Percentiles rank a stretch among this genome's conserved stretches.
Conservation (phyloP, 805 yeast genomes). For the Blastobotrys robertii region DNA sequence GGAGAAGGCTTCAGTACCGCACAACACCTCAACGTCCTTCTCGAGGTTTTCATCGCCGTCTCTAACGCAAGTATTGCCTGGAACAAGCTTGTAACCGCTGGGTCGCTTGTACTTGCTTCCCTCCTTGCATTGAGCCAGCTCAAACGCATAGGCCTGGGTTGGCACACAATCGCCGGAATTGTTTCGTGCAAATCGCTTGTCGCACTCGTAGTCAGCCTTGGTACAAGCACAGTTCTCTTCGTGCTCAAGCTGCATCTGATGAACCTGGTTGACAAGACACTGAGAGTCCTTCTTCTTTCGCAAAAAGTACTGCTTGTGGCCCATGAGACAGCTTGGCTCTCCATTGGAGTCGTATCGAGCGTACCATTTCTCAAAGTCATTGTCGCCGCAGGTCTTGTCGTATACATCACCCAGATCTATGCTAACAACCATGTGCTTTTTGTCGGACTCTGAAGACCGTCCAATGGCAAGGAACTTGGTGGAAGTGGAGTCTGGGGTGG, state of each 20-base stretch:
- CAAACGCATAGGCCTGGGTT: slow-evolving; percentile 23
- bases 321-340: slow-evolving; percentile 48
- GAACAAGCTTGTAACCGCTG: slow-evolving; percentile 34
- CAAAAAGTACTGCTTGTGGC: slow-evolving; percentile 51
- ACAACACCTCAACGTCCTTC: slow-evolving; percentile 23
- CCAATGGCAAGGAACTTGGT: slow-evolving; percentile 47
- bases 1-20: slow-evolving; percentile 27
- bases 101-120: slow-evolving; percentile 26
- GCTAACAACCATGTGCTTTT: slow-evolving; percentile 42
- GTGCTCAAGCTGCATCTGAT: slow-evolving; percentile 29
- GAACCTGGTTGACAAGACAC: slow-evolving; percentile 44
- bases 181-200: slow-evolving; percentile 36
- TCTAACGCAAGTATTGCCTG: slow-evolving; percentile 37
- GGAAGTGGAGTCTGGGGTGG: slow-evolving; percentile 66
- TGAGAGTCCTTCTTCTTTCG: slow-evolving; percentile 57
- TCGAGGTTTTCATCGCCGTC: slow-evolving; percentile 22
- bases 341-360: slow-evolving; percentile 33
- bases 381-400: slow-evolving; percentile 18
- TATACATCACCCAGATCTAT: slow-evolving; percentile 38
- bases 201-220: slow-evolving; percentile 62
- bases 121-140: slow-evolving; percentile 19
- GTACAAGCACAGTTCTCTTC: slow-evolving; percentile 58
- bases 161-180: slow-evolving; percentile 40
- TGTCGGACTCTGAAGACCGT: slow-evolving; percentile 7
- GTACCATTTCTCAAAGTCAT: slow-evolving; percentile 58